Conservation (phyloP, 495 filamentous ascomycete genomes). For the Trichoderma gamsii region DNA sequence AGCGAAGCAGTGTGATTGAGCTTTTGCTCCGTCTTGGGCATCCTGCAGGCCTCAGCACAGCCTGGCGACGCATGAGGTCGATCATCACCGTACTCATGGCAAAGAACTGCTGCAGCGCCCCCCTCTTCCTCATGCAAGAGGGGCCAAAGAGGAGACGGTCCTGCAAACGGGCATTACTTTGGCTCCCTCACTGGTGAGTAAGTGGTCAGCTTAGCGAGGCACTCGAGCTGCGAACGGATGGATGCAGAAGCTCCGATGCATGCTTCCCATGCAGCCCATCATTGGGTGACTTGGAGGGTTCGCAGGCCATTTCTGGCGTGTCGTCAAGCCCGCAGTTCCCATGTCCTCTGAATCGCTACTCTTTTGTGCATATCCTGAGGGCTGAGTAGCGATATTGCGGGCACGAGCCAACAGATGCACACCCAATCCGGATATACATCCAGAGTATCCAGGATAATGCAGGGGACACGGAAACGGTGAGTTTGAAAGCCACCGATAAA, state of each 20-base stretch:
- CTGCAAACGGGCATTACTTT: background rate
- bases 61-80: constrained; percentile 13
- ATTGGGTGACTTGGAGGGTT: background rate
- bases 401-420: background rate
- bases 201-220: background rate
- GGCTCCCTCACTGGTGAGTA: background rate
- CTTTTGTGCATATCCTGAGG: background rate
- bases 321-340: background rate
- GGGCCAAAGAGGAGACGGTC: background rate
- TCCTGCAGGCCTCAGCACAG: background rate
- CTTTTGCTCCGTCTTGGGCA: constrained; percentile 1
- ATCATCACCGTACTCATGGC: constrained; percentile 7
- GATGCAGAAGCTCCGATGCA: constrained; percentile 2
- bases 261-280: background rate
- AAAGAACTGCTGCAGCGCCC: background rate
- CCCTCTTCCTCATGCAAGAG: constrained; percentile 10
- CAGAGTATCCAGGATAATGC: no score
- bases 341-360: background rate
- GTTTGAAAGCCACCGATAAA: no score
- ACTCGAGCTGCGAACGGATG: constrained; percentile 7
- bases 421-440: background rate
- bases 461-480: no score
- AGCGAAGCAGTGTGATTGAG: background rate
- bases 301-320: background rate
- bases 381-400: background rate